Percentiles rank a stretch among this genome's conserved stretches.
These are phyloP conservation scores for Eucalyptus polybractea DNA, from an alignment of 345 rosid species.

Conservation along the genomic window DNA sequence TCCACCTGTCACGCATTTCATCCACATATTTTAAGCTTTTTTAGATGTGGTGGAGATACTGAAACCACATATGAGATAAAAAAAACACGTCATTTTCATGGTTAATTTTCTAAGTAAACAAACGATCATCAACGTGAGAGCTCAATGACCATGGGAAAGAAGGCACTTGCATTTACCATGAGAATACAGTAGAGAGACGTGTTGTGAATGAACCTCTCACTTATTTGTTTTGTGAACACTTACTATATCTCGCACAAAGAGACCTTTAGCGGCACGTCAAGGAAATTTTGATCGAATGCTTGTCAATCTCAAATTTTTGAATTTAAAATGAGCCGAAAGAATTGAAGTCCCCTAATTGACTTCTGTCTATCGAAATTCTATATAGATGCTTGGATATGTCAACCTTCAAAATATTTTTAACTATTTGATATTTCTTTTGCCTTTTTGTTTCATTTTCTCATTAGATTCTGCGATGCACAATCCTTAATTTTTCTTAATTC, in stretches of 20 bases:
- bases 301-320: background rate
- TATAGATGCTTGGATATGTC: background rate
- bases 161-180: background rate
- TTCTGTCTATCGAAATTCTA: background rate
- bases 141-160: background rate
- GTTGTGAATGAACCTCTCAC: background rate
- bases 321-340: background rate
- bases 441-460: background rate
- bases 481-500: background rate
- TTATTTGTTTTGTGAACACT: background rate
- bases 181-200: no score
- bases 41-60: background rate
- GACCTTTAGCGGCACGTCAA: background rate
- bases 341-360: background rate
- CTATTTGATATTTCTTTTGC: background rate
- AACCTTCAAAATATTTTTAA: background rate
- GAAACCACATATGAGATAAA: background rate
- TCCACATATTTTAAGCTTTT: background rate
- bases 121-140: background rate
- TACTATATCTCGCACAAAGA: background rate
- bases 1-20: background rate
- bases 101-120: background rate
- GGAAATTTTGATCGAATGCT: background rate
- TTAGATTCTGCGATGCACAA: fast-evolving
- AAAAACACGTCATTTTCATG: background rate